phyloP scores from a whole-genome alignment of 768 basidiomycete species.

The Boletus barrowsii region DNA sequence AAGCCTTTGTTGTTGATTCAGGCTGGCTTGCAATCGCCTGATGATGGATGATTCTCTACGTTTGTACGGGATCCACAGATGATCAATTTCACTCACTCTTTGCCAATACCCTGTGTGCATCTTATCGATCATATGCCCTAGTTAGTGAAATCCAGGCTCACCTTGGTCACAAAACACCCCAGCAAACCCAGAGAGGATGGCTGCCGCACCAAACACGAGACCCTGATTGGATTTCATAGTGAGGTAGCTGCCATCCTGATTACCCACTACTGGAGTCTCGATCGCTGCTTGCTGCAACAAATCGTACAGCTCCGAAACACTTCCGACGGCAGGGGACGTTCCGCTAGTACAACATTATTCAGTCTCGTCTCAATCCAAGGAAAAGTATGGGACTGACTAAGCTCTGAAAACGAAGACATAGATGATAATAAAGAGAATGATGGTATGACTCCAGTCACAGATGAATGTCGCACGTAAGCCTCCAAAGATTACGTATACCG shows the following conservation, averaged over 20 bases:
- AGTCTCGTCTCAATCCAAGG: not conserved
- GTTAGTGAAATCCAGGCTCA: slow-evolving; percentile 6
- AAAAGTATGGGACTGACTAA: slow-evolving; percentile 16
- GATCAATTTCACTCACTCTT: slow-evolving; percentile 15
- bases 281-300: slow-evolving; percentile 45
- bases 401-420: slow-evolving; percentile 29
- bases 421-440: slow-evolving; percentile 42
- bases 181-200: slow-evolving; percentile 41
- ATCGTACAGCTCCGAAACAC: slow-evolving; percentile 41
- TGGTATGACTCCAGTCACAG: slow-evolving; percentile 44
- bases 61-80: too few species aligned
- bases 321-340: slow-evolving; percentile 38
- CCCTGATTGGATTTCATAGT: slow-evolving; percentile 54
- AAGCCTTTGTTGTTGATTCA: slow-evolving; percentile 11
- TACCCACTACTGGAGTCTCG: slow-evolving; percentile 47
- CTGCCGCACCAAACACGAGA: slow-evolving; percentile 40
- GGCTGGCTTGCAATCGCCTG: too few species aligned
- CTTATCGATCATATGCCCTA: not conserved
- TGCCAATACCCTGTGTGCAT: slow-evolving; percentile 48
- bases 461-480: slow-evolving; percentile 45
- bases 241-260: slow-evolving; percentile 49
- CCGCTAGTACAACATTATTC: slow-evolving; percentile 23
- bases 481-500: slow-evolving; percentile 41
- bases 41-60: too few species aligned
- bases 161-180: slow-evolving; percentile 53